Evolutionary conservation across 2,329 filamentous ascomycete species (phyloP), one percentile per base, ranked within the genome.

Genomic region (Dactylellina sp.): DNA sequence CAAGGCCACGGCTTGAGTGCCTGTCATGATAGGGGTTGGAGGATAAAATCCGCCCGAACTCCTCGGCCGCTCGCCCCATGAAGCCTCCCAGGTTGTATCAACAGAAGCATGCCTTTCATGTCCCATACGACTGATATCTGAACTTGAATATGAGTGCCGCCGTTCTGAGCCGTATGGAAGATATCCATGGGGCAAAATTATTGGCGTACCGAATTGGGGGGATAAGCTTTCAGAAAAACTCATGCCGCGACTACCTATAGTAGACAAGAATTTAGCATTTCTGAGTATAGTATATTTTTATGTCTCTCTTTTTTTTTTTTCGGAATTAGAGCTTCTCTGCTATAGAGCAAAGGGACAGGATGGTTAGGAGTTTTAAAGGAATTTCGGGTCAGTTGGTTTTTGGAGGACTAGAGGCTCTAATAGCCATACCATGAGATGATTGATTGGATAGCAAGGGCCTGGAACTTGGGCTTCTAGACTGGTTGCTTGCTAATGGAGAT

Each of bases 101-200:
- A 74, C 32, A 28, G 70, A 74, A 28, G 32, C 62, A n/a, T 47
- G 47, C n/a, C 70, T 56, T 44, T 74, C 70, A 42, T 39, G 42
- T 25, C 60, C 68, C 40, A 53, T 46, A 39, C 68, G 68, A 65
- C 39, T 61, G 9, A 66, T 47, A 74, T 74, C 70, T 74, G 70
- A 74, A 39, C 39, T 66, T 66, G 70, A 74, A 32, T 56, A 74
- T 74, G 70, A 74, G 70, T 74, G 70, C 18, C 70, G 70, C 49
- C 70, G 70, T 12, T 74, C 70, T 74, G 61, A 53, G 55, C 70
- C 70, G 61, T 50, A 74, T 61, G 70, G 70, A 32, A 66, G 28
- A 47, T 74, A 74, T 52, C 70, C 70, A 74, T 74, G 70, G 70
- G 70, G 70, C 40, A 74, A 39, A 56, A 74, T 49, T 66, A 74